Percentiles rank a stretch among this genome's conserved stretches.
phyloP scores from a whole-genome alignment of 1,284 basidiomycete species.

The Inonotus obliquus region DNA sequence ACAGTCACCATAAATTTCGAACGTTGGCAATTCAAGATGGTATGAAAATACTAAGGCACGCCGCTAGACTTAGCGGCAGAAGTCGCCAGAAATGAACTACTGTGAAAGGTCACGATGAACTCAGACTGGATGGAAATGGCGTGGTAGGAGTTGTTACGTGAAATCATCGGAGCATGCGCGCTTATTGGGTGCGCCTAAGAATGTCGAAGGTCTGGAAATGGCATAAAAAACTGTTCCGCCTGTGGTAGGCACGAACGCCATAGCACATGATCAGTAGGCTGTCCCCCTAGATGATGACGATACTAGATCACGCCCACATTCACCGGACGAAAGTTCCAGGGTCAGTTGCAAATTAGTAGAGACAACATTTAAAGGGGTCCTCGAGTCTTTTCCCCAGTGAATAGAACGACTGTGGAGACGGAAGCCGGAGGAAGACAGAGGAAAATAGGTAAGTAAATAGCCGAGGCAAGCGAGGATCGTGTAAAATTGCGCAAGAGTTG shows the following conservation, averaged over 20 bases:
- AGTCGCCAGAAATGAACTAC: not conserved
- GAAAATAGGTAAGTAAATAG: too few relatives aligned
- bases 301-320: not conserved
- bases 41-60: not conserved
- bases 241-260: not conserved
- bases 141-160: not conserved
- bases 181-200: not conserved
- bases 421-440: too few relatives aligned
- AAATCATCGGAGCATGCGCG: not conserved
- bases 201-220: not conserved
- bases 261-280: conserved; percentile 3
- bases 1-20: not conserved
- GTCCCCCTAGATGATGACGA: not conserved
- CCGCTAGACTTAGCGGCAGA: not conserved
- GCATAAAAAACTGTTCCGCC: not conserved
- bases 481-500: conserved; percentile 11
- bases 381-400: too few relatives aligned
- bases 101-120: conserved; percentile 1
- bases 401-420: too few relatives aligned
- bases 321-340: not conserved
- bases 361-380: not conserved
- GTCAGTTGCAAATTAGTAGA: not conserved
- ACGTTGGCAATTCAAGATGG: not conserved
- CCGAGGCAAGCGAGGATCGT: conserved; percentile 2
- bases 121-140: conserved; percentile 6